Evolutionary conservation across 2,329 filamentous ascomycete genomes (phyloP), one percentile per base, ranked within the genome.

Genomic region (Paramyrothecium sp.): DNA sequence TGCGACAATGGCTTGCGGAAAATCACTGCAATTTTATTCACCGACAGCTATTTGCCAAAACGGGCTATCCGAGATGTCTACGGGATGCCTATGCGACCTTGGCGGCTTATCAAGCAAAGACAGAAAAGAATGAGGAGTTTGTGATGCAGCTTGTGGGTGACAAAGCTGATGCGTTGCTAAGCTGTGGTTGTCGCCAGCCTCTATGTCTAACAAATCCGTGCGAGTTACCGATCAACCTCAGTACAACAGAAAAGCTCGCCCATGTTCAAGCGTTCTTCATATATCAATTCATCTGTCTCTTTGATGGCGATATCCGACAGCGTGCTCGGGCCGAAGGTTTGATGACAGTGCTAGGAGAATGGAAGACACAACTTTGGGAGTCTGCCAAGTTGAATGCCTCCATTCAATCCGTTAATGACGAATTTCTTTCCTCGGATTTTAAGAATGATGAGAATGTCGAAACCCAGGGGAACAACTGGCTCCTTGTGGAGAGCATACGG

Each of bases 1-100:
- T 70, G 3, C 41, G 47, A 3, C 56, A 67, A 20, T 72, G 70
- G 68, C 55, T 67, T 17, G 34, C 56, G 20, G 58, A 62, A 46
- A 63, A 59, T 17, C 65, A 65, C 23, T 65, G 62, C 46, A 65
- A 66, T 2, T 65, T 72, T 17, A 66, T 71, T 47, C 70, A 72
- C 51, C 50, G 58, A 3, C 56, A 58, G 2, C 62, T 72, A 2
- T 71, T 70, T 46, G 58, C 55, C 2, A 60, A 63, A 3, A 58
- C 58, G 7, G 56, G 57, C 5, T 56, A 70, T 20, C 69, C 69
- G 1, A 41, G 49, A 13, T 65, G 61, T 20, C 53, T 71, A 0
- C 65, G 70, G 54, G 68, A 69, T 53, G 68, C 65, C n/a, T 71
- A 65, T 57, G 64, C 66, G 12, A 57, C 63, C 16, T 55, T 70